phyloP scores from a whole-genome alignment of 371 early-diverging fungal species.

The Zychaea mexicana region DNA sequence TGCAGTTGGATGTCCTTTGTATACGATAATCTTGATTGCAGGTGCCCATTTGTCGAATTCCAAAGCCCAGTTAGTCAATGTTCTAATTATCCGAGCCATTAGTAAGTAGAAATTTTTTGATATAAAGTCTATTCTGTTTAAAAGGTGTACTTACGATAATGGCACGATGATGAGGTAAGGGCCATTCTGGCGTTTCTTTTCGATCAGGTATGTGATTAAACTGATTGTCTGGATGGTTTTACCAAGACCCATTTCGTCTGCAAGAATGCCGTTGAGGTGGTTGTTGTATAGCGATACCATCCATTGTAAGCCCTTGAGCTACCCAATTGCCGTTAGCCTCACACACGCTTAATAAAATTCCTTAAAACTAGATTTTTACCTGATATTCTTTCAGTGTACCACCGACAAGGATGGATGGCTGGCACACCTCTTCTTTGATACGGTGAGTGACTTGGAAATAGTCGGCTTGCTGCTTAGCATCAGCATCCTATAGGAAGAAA shows the following conservation, averaged over 20 bases:
- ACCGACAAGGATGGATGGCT: constrained; percentile 85
- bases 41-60: constrained; percentile 99
- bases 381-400: constrained; percentile 98
- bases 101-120: neutral
- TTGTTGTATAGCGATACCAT: constrained; percentile 98
- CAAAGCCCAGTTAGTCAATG: constrained; percentile 96
- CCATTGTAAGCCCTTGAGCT: constrained; percentile 97
- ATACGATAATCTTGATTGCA: constrained; percentile 84
- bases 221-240: constrained; percentile 99
- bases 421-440: constrained; percentile 78
- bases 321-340: neutral
- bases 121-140: neutral
- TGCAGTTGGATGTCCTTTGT: constrained; percentile 84
- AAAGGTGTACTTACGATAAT: constrained; percentile 68
- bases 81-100: constrained; percentile 32
- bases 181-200: constrained; percentile 87
- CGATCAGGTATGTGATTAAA: constrained; percentile 92
- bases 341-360: too few species aligned
- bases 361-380: constrained; percentile 70
- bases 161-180: constrained; percentile 96
- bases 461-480: constrained; percentile 56
- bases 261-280: constrained; percentile 95
- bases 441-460: constrained; percentile 91
- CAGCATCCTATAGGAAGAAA: neutral
- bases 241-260: constrained; percentile 98